Evolutionary conservation across 129 eudicot genomes (phyloP).

Genomic region (Centrapalus pauciflorus): DNA sequence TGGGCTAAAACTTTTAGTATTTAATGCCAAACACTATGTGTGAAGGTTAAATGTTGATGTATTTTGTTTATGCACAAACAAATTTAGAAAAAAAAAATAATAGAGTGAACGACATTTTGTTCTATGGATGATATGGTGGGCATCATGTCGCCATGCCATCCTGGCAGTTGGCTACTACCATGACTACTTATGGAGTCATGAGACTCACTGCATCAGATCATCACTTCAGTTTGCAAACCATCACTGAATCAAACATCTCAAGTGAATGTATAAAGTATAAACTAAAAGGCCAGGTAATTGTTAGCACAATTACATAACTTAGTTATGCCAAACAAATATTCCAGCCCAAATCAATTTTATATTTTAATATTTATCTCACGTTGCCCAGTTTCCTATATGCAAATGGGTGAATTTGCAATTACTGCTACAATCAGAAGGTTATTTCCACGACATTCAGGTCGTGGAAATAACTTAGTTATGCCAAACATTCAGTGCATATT

Average conservation of each 20-base stretch:
- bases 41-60: background rate
- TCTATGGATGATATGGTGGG: background rate
- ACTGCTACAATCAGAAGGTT: background rate
- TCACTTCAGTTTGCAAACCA: background rate
- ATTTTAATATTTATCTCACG: background rate
- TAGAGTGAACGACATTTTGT: background rate
- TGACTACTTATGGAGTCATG: background rate
- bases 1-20: background rate
- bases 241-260: background rate
- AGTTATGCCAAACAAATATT: background rate
- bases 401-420: background rate
- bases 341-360: too few relatives aligned
- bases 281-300: background rate
- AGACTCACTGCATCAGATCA: background rate
- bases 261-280: background rate
- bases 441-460: too few relatives aligned
- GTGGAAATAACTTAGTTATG: too few relatives aligned
- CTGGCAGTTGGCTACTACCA: background rate
- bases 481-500: too few relatives aligned
- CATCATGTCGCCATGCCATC: background rate
- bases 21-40: background rate
- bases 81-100: too few relatives aligned
- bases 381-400: background rate
- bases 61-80: too few relatives aligned
- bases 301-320: background rate